Base-by-base conservation (phyloP, 2,329 filamentous ascomycete species). In the Talaromyces piceae region DNA sequence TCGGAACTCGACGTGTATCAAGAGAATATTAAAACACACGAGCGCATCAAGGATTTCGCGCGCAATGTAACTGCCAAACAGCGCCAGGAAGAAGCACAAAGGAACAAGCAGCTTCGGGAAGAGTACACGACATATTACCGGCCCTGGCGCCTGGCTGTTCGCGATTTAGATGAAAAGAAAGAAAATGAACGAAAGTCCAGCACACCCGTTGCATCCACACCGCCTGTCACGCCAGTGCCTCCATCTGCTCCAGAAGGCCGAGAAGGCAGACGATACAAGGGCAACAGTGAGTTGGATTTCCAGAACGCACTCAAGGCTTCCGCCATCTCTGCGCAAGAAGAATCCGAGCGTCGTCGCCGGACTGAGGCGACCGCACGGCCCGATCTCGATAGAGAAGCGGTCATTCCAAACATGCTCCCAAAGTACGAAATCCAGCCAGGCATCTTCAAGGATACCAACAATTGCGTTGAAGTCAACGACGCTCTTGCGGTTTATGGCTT, bases 241-340 rank as follows among this genome's bases (percentile, higher is more conserved):
- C 59, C 67, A 1, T 61, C 69, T 4, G 64, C 63, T 12, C 59
- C 65, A 54, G 66, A 70, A 48, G 25, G 45, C 12, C 46, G 51
- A n/a, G 47, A 54, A 27, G 67, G 70, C 13, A 63, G 74, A 53
- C 66, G 72, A 2, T 73, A 72, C 50, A 73, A 73, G 52, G 70
- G 73, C 5, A 74, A 74, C 48, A 77, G 72, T 50, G 74, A 77
- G 54, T 62, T 76, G 4, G 74, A 77, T 51, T 71, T 77, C 45
- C 69, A 75, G 50, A 74, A 71, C 49, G 73, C 73, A 3, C 63
- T 77, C 30, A 66, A 68, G 37, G 71, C 71, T 26, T 77, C 74
- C 2, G 70, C 73, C 48, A 73, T 76, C 16, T 73, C 73, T 23
- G 70, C 71, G 0, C 69, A 72, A 55, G 73, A 76, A 58, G 73